Percentiles rank a stretch among this genome's conserved stretches.
phyloP scores from a whole-genome alignment of 768 basidiomycete species.

The Psilocybe azurescens region DNA sequence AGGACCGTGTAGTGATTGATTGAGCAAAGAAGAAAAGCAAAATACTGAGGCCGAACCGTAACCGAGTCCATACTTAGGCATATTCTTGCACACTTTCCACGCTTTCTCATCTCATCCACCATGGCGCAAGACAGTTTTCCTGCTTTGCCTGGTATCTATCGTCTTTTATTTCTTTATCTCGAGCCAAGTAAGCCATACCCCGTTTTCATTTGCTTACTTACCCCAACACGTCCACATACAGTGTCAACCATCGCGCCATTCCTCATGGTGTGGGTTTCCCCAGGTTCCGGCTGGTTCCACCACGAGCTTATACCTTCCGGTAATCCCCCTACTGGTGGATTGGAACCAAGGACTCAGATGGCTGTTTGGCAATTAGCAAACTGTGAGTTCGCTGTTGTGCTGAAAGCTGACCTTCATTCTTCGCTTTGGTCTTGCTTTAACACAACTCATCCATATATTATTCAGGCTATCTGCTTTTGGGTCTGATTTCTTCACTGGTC shows the following conservation, averaged over 20 bases:
- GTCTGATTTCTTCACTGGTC: conserved; percentile 65
- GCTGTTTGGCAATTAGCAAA: conserved; percentile 73
- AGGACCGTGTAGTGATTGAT: background rate
- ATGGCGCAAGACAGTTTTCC: conserved; percentile 44
- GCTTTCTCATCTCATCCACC: conserved; percentile 18
- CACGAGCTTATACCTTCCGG: conserved; percentile 62
- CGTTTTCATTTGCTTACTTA: background rate
- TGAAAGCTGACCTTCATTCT: background rate
- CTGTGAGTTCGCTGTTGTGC: conserved; percentile 42
- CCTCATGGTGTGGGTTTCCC: conserved; percentile 53
- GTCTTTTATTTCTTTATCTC: conserved; percentile 63
- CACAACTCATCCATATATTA: background rate
- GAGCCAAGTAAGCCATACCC: conserved; percentile 56
- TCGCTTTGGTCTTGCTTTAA: conserved; percentile 11
- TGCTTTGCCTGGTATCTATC: conserved; percentile 68
- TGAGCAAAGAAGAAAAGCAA: background rate
- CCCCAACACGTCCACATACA: conserved; percentile 18
- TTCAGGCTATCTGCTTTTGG: conserved; percentile 40
- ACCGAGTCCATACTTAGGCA: background rate
- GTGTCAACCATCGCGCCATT: conserved; percentile 43
- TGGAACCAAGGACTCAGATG: conserved; percentile 61
- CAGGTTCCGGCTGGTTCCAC: conserved; percentile 72
- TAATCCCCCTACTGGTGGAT: conserved; percentile 28
- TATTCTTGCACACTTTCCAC: background rate
- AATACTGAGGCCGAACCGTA: conserved; percentile 2